Conservation (phyloP, 306 rosid species). For the Malus orientalis region DNA sequence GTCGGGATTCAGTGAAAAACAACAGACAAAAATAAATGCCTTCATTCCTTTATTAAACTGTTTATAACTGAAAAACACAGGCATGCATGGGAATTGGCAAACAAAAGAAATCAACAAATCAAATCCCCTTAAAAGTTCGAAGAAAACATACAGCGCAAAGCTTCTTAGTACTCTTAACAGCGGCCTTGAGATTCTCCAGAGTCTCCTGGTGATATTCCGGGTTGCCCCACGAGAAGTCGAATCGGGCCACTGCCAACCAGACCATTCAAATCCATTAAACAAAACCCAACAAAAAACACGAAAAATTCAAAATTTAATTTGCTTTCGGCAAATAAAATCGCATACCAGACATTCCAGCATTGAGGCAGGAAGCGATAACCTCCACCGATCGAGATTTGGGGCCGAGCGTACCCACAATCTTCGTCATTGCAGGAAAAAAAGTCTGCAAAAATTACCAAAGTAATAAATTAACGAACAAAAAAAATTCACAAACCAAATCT, state of each 20-base stretch:
- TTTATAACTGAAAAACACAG: not conserved
- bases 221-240: conserved; percentile 88
- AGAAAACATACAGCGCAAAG: conserved; percentile 83
- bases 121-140: not conserved
- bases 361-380: conserved; percentile 67
- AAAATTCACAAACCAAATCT: not conserved
- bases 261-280: conserved; percentile 1
- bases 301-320: not conserved
- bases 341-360: conserved; percentile 96
- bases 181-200: conserved; percentile 76
- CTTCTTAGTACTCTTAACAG: conserved; percentile 80
- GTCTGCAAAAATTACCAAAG: conserved; percentile 31
- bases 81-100: not conserved
- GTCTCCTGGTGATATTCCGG: conserved; percentile 81
- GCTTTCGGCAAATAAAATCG: not conserved
- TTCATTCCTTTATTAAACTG: not conserved
- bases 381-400: conserved; percentile 82
- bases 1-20: not conserved
- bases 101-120: not conserved
- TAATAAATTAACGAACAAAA: not conserved
- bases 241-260: conserved; percentile 76
- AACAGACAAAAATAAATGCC: not conserved
- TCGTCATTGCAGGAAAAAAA: conserved; percentile 88
- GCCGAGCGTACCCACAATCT: conserved; percentile 94
- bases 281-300: not conserved